These are phyloP conservation scores for Stagonosporopsis tanaceti DNA, from an alignment of 2,329 filamentous ascomycete genomes.

Conservation along the genomic window DNA sequence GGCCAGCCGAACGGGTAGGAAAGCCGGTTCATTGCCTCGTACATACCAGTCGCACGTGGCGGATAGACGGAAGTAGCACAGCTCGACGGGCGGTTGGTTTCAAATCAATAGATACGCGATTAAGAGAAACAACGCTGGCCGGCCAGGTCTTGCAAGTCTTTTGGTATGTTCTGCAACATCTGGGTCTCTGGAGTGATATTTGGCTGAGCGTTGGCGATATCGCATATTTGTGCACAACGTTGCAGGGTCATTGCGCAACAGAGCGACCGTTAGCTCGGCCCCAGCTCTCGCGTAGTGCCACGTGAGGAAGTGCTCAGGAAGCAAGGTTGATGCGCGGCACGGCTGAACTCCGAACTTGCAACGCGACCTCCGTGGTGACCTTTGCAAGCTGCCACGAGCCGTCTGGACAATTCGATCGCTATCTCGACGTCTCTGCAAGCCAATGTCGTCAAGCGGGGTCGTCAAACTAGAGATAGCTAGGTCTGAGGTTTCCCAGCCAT, in stretches of 20 bases:
- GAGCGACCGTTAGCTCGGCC: constrained; percentile 10
- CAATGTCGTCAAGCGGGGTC: constrained; percentile 4
- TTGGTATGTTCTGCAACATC: not conserved
- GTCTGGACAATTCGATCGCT: not conserved
- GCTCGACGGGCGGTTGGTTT: constrained; percentile 17
- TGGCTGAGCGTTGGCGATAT: constrained; percentile 3
- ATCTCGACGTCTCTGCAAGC: not conserved
- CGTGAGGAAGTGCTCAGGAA: constrained; percentile 7
- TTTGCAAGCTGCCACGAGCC: not conserved
- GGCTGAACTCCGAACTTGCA: constrained; percentile 5
- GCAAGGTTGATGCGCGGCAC: constrained; percentile 9
- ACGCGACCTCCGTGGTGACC: not conserved
- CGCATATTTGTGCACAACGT: not conserved
- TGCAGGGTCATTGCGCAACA: constrained; percentile 1
- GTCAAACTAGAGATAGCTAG: constrained; percentile 9
- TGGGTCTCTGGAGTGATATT: not conserved
- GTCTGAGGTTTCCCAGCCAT: constrained; percentile 1
- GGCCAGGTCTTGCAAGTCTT: not conserved
- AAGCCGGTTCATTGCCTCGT: constrained; percentile 11
- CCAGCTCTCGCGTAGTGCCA: constrained; percentile 10
- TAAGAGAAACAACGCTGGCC: not conserved
- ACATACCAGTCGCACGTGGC: constrained; percentile 9
- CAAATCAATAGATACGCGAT: constrained; percentile 4
- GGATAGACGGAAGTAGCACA: constrained; percentile 17
- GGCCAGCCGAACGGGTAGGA: constrained; percentile 8